A percentile compares a stretch with the other conserved stretches of the same genome.
Evolutionary conservation across 257 asterid species (phyloP).

Genomic region (Ehretia macrophylla): DNA sequence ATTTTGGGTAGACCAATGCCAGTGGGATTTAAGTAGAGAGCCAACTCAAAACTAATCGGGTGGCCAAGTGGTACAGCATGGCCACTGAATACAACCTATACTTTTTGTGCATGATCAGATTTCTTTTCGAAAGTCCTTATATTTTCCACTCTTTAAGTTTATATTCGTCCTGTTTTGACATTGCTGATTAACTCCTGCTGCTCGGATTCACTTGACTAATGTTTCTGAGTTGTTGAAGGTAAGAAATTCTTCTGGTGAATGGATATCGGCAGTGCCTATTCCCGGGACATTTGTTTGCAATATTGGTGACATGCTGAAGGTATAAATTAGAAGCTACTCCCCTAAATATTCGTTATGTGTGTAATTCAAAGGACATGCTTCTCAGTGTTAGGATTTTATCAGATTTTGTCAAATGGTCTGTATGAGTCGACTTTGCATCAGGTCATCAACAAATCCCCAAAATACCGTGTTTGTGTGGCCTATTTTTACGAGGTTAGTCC

Average conservation of each 20-base stretch:
- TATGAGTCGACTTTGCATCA: conserved; percentile 88
- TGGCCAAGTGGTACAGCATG: not conserved
- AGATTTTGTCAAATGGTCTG: conserved; percentile 72
- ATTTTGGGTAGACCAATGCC: not conserved
- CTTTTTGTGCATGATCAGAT: too few relatives aligned
- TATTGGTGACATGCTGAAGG: conserved; percentile 93
- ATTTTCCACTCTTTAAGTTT: not conserved
- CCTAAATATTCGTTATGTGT: not conserved
- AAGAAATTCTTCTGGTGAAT: conserved; percentile 61
- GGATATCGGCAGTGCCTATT: conserved; percentile 73
- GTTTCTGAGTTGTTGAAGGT: conserved; percentile 38
- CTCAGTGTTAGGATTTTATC: conserved; percentile 14
- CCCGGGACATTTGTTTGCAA: conserved; percentile 90
- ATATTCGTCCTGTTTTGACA: not conserved
- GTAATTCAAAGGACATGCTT: not conserved
- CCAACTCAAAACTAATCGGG: not conserved
- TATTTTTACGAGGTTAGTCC: conserved; percentile 73
- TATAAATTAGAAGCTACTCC: conserved; percentile 11
- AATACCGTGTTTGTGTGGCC: conserved; percentile 77
- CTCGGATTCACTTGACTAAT: not conserved
- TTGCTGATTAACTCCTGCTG: not conserved
- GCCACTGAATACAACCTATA: too few relatives aligned
- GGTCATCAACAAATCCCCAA: conserved; percentile 57
- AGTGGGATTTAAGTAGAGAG: too few relatives aligned
- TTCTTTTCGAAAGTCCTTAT: too few relatives aligned